phyloP scores from a whole-genome alignment of 2,329 filamentous ascomycete genomes.

The Albifimbria verrucaria region DNA sequence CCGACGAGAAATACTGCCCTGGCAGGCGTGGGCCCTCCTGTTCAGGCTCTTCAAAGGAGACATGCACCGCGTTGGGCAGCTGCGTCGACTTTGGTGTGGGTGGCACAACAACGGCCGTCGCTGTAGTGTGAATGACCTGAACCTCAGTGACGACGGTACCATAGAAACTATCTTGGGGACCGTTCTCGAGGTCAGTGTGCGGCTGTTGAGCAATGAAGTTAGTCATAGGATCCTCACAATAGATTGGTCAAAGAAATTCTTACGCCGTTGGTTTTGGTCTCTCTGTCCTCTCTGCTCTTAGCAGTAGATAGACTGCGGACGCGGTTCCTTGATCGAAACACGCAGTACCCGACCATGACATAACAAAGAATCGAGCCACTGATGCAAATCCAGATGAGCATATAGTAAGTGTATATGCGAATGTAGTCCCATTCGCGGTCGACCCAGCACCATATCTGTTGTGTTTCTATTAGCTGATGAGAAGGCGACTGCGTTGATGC shows the following conservation, averaged over 20 bases:
- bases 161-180: constrained; percentile 36
- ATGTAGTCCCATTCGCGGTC: constrained; percentile 50
- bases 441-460: constrained; percentile 62
- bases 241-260: neutral
- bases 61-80: constrained; percentile 9
- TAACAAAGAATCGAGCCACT: constrained; percentile 53
- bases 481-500: neutral
- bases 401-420: constrained; percentile 60
- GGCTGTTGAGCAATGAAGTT: constrained; percentile 12
- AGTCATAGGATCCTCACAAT: neutral
- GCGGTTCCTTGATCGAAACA: constrained; percentile 56
- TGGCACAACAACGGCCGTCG: constrained; percentile 17
- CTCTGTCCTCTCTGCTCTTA: constrained; percentile 23
- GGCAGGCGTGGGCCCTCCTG: constrained; percentile 14
- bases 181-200: constrained; percentile 17
- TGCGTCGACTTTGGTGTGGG: constrained; percentile 20
- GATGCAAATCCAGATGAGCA: constrained; percentile 60
- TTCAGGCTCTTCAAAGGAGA: constrained; percentile 18
- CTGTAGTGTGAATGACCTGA: constrained; percentile 34
- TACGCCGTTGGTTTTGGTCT: neutral
- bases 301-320: constrained; percentile 48
- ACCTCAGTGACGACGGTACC: constrained; percentile 53
- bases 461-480: constrained; percentile 5
- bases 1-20: constrained; percentile 30
- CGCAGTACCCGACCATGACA: constrained; percentile 54